Evolutionary conservation across 1,284 basidiomycete genomes (phyloP).

Genomic region (Naganishia cerealis): DNA sequence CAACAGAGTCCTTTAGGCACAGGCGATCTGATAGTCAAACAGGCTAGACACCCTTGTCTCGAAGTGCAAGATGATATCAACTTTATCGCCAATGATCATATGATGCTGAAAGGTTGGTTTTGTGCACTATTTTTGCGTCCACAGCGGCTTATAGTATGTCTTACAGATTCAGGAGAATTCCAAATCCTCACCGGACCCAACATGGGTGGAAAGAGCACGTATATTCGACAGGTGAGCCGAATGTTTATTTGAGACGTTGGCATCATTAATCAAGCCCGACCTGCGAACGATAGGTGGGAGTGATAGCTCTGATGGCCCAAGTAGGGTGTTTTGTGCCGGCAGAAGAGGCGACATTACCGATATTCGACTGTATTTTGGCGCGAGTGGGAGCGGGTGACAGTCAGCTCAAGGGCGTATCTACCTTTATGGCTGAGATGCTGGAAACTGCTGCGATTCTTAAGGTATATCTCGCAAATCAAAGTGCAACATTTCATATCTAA

Average conservation of each 20-base stretch:
- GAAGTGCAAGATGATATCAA: constrained; percentile 93
- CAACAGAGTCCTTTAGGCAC: constrained; percentile 58
- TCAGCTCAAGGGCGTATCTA: constrained; percentile 95
- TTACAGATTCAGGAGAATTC: constrained; percentile 54
- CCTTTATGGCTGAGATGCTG: constrained; percentile 99
- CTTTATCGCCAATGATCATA: constrained; percentile 87
- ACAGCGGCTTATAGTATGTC: background rate
- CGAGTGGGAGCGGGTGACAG: constrained; percentile 96
- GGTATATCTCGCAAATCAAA: constrained; percentile 57
- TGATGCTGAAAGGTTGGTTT: constrained; percentile 45
- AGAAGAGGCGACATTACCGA: constrained; percentile 75
- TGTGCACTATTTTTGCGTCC: background rate
- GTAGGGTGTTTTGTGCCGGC: constrained; percentile 94
- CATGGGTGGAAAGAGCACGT: constrained; percentile 94
- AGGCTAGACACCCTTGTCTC: constrained; percentile 91
- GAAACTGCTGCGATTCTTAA: constrained; percentile 88
- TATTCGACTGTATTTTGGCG: constrained; percentile 95
- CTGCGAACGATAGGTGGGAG: constrained; percentile 67
- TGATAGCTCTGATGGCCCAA: constrained; percentile 93
- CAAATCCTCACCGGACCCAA: constrained; percentile 73
- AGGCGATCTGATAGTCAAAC: constrained; percentile 72
- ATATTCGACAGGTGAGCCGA: constrained; percentile 69
- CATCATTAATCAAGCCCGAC: constrained; percentile 6
- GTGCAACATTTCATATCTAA: background rate
- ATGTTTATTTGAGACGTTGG: background rate